These are phyloP conservation scores for Stachybotrys chlorohalonatus DNA, from an alignment of 2,329 filamentous ascomycete species.

Conservation along the genomic window DNA sequence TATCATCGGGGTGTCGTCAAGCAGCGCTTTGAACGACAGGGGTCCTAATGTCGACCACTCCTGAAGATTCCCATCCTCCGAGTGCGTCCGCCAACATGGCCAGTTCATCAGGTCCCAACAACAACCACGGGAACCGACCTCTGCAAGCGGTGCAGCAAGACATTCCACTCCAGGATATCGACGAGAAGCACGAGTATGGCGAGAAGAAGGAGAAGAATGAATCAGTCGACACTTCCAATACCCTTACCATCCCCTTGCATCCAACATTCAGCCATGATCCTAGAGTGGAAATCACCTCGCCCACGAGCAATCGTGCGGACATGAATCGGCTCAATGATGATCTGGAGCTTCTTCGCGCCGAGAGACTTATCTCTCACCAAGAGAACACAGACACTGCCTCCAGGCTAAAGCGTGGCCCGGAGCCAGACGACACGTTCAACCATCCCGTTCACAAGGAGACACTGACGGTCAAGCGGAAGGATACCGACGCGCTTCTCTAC, in stretches of 20 bases:
- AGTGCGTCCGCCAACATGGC: neutral
- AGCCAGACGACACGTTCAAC: conserved; percentile 39
- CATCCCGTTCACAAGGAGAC: conserved; percentile 17
- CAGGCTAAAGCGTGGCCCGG: conserved; percentile 17
- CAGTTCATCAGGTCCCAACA: neutral
- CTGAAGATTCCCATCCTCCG: no score
- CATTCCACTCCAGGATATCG: conserved; percentile 4
- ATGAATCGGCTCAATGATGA: conserved; percentile 35
- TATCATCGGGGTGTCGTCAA: neutral
- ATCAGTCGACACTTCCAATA: conserved; percentile 20
- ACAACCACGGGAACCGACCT: neutral
- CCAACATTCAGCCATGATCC: conserved; percentile 7
- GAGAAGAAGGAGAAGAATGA: conserved; percentile 5
- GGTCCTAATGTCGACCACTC: no score
- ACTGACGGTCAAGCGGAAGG: conserved; percentile 17
- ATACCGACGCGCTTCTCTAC: conserved; percentile 23
- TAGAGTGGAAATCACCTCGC: conserved; percentile 8
- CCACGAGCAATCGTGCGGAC: conserved; percentile 20
- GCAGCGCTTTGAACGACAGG: neutral
- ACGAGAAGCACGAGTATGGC: conserved; percentile 9
- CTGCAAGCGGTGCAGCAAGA: neutral
- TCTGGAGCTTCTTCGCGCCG: conserved; percentile 38
- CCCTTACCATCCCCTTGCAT: conserved; percentile 8
- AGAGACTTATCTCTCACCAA: conserved; percentile 35
- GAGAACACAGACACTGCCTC: conserved; percentile 21